A percentile compares a stretch with the other conserved stretches of the same genome.
Evolutionary conservation across 2,329 filamentous ascomycete genomes (phyloP).

Genomic region (Knufia petricola): DNA sequence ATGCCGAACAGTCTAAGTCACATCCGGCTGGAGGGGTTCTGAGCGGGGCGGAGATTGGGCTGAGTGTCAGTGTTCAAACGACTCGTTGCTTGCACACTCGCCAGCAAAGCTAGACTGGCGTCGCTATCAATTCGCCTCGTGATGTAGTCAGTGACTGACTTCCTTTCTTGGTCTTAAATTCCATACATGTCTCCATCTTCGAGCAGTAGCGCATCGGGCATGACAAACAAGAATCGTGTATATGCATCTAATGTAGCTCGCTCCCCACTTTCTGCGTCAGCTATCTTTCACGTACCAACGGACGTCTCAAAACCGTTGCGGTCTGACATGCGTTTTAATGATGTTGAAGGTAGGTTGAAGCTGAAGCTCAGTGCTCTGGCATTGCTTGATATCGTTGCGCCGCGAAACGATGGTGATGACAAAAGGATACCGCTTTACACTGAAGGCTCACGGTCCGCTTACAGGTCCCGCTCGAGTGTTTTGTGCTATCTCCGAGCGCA

Average conservation of each 20-base stretch:
- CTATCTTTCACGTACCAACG: not conserved
- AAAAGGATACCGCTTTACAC: no score
- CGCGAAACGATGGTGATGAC: no score
- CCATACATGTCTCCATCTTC: not conserved
- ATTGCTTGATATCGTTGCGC: no score
- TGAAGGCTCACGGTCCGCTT: no score
- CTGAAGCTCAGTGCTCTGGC: not conserved
- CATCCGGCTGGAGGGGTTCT: not conserved
- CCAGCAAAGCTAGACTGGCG: not conserved
- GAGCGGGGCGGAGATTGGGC: not conserved
- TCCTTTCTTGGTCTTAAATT: not conserved
- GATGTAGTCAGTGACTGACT: not conserved
- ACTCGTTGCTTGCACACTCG: not conserved
- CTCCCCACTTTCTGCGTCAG: not conserved
- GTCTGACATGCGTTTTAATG: not conserved
- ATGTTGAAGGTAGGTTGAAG: not conserved
- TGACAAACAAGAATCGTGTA: not conserved
- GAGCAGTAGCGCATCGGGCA: not conserved
- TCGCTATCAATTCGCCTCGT: not conserved
- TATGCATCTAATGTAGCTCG: not conserved
- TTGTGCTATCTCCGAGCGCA: no score
- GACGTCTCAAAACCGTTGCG: not conserved
- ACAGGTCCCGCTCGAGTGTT: no score
- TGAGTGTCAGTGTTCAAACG: not conserved
- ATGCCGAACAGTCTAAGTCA: not conserved